Evolutionary conservation across 2,329 filamentous ascomycete genomes (phyloP), one percentile per base, ranked within the genome.

Genomic region (Colletotrichum sp.): DNA sequence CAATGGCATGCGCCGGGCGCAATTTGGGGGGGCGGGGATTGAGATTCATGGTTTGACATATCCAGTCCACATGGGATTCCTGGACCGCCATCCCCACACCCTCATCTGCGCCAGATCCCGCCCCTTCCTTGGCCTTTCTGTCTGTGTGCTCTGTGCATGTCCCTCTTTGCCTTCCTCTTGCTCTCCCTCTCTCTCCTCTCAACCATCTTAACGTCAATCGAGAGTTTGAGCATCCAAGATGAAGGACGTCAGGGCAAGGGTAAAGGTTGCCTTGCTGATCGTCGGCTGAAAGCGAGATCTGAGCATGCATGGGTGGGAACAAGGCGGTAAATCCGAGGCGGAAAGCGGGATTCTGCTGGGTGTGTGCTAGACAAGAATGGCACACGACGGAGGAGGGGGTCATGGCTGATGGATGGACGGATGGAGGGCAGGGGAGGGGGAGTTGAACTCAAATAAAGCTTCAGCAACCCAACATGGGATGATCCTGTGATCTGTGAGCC

Each of bases 401-500:
- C 44, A 52, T 24, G n/a, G 44, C 44, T 52, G n/a, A 52, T 52
- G 44, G 44, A 52, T 52, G n/a, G 44, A 52, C 44, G 44, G 44
- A 52, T 52, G n/a, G n/a, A 21, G 12, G 12, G 59, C 12, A 36
- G 18, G 16, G 30, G 64, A 30, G 66, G 39, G 55, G 34, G 16
- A 21, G 36, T 32, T 72, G 63, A 68, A 68, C 55, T 57, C 64
- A 21, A 32, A 63, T 24, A 12, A 63, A 52, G 57, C 44, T 64
- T 49, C 26, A 18, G n/a, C 44, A 52, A 52, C 57, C 57, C 7
- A 52, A 76, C 24, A 73, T 76, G 26, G 70, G 73, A 76, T 60
- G 73, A 76, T 72, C 73, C 69, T 76, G 64, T 76, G 73, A 76
- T 73, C 73, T 68, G 68, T 63, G 73, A 76, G 73, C 59, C 44